Evolutionary conservation across 106 monocot species (phyloP).

Genomic region (Dendrobium nobile): DNA sequence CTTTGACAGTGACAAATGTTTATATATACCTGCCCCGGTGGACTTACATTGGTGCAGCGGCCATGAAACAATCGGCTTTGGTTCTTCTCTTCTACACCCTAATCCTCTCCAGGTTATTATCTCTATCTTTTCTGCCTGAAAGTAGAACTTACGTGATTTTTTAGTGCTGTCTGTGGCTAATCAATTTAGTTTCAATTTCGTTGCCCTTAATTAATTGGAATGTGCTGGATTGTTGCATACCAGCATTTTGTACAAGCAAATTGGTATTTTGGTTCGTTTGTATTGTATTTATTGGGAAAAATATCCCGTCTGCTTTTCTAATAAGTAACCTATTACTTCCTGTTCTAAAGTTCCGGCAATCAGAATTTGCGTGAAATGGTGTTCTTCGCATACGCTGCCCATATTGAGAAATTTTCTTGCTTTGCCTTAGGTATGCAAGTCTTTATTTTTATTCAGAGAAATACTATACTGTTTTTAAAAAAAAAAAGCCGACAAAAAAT

Average conservation of each 20-base stretch:
- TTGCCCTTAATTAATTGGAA: not conserved
- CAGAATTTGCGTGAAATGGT: not conserved
- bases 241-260: not conserved
- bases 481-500: not conserved
- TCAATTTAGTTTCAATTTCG: not conserved
- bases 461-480: too few species aligned
- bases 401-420: too few species aligned
- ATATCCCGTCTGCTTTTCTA: not conserved
- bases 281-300: not conserved
- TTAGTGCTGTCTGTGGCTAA: not conserved
- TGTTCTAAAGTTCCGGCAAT: not conserved
- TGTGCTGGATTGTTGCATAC: not conserved
- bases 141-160: not conserved
- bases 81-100: slow-evolving; percentile 8
- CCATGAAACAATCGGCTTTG: slow-evolving; percentile 5
- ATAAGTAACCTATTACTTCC: not conserved
- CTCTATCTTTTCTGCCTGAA: not conserved
- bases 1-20: too few species aligned
- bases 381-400: not conserved
- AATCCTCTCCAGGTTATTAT: slow-evolving; percentile 6
- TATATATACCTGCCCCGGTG: not conserved
- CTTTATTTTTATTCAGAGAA: too few species aligned
- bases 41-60: not conserved
- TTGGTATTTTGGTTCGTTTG: not conserved
- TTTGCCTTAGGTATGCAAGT: too few species aligned